A percentile compares a stretch with the other conserved stretches of the same genome.
phyloP scores from a whole-genome alignment of 1,284 basidiomycete genomes.

The Exobasidium cylindrosporum region DNA sequence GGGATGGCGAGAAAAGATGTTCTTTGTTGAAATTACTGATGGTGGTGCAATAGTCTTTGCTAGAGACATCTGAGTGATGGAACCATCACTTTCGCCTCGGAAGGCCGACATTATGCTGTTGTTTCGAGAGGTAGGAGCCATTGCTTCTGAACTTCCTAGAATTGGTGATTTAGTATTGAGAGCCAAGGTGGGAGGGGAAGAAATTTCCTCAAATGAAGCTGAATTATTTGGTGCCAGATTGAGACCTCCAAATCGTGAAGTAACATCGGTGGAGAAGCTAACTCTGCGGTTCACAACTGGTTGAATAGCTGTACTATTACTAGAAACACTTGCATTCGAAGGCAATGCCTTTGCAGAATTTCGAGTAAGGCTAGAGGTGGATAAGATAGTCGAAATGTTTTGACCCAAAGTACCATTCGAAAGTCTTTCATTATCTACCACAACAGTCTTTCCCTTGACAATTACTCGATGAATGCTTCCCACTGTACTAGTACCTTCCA shows the following conservation, averaged over 20 bases:
- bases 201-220: conserved; percentile 40
- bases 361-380: conserved; percentile 25
- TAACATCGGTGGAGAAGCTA: conserved; percentile 12
- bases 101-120: conserved; percentile 14
- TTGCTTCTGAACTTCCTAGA: conserved; percentile 27
- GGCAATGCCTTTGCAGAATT: conserved; percentile 19
- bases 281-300: conserved; percentile 14
- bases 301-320: conserved; percentile 16
- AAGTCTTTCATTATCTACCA: conserved; percentile 77
- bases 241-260: conserved; percentile 17
- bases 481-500: conserved; percentile 66
- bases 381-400: conserved; percentile 70
- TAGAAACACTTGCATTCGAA: conserved; percentile 17
- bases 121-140: not conserved
- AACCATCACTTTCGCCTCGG: not conserved
- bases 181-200: conserved; percentile 34
- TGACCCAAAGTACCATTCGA: conserved; percentile 67
- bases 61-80: not conserved
- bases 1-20: conserved; percentile 58
- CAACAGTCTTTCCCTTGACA: conserved; percentile 84
- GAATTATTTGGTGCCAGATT: conserved; percentile 10
- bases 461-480: conserved; percentile 88
- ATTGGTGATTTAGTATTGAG: conserved; percentile 37
- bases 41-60: not conserved
- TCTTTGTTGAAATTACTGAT: not conserved